Evolutionary conservation across 2,329 filamentous ascomycete species (phyloP).

Genomic region (Verticillium longisporum): DNA sequence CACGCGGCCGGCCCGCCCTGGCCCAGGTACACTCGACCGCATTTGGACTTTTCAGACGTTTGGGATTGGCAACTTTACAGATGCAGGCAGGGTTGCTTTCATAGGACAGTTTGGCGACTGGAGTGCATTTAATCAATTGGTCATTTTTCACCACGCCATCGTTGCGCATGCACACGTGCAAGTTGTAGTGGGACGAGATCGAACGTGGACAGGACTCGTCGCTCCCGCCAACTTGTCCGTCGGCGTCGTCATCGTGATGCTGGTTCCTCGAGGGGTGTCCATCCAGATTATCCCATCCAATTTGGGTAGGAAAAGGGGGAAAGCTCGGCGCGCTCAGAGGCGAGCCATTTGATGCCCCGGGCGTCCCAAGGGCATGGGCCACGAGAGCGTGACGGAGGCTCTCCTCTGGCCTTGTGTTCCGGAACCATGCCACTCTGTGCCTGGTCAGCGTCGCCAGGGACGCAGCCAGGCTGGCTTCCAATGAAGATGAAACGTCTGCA

Average conservation of each 20-base stretch:
- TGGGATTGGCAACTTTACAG: slow-evolving; percentile 24
- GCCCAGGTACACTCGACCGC: slow-evolving; percentile 10
- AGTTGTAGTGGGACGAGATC: neutral
- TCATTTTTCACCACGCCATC: slow-evolving; percentile 1
- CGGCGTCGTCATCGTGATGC: neutral
- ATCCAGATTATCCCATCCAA: neutral
- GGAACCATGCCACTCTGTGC: neutral
- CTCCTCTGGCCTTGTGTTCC: neutral
- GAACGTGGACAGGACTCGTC: neutral
- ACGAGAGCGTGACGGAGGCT: neutral
- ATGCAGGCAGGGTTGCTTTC: slow-evolving; percentile 31
- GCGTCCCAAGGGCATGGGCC: neutral
- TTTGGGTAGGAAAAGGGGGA: neutral
- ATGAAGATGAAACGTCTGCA: neutral
- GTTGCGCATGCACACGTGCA: neutral
- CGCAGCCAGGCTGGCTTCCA: neutral
- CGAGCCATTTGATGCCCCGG: neutral
- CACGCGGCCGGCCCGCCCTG: slow-evolving; percentile 1
- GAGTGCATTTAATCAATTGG: slow-evolving; percentile 37
- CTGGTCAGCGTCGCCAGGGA: neutral
- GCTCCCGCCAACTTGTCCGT: neutral
- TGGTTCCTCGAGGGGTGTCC: neutral
- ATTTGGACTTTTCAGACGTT: slow-evolving; percentile 20
- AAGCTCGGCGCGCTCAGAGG: neutral
- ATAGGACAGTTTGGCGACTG: slow-evolving; percentile 45